Conservation (phyloP, 441 rosid genomes). For the Corymbia calophylla region DNA sequence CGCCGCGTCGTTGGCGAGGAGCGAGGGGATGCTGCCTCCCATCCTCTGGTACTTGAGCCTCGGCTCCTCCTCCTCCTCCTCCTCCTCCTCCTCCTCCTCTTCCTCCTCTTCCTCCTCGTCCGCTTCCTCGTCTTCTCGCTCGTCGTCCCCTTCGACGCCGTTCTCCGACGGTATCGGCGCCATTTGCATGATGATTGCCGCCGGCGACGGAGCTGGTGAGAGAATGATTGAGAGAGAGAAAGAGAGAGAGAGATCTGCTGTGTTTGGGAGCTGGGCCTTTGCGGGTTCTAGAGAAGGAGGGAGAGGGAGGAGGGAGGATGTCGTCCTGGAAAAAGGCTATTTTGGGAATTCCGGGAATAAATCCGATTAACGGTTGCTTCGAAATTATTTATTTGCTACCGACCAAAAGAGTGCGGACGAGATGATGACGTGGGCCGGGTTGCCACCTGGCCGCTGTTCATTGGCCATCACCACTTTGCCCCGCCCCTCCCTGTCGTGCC, state of each 20-base stretch:
- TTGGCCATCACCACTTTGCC: neutral
- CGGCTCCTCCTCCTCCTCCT: slow-evolving; percentile 92
- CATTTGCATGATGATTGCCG: slow-evolving; percentile 33
- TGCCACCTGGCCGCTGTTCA: slow-evolving; percentile 12
- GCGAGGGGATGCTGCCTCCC: slow-evolving; percentile 88
- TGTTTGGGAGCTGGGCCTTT: neutral
- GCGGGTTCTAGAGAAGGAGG: neutral
- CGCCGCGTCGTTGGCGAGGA: slow-evolving; percentile 80
- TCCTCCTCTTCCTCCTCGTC: slow-evolving; percentile 44
- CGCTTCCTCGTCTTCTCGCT: slow-evolving; percentile 41
- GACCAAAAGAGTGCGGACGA: slow-evolving; percentile 30
- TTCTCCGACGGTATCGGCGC: slow-evolving; percentile 77
- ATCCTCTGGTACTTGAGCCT: slow-evolving; percentile 93
- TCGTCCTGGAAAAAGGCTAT: neutral
- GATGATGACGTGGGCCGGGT: slow-evolving; percentile 10
- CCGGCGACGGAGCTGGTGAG: neutral
- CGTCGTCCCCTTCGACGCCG: slow-evolving; percentile 94
- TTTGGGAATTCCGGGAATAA: neutral
- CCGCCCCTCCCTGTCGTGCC: neutral
- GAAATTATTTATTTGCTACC: slow-evolving; percentile 4
- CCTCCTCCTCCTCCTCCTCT: slow-evolving; percentile 50
- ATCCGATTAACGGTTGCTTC: neutral
- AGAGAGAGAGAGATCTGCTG: neutral
- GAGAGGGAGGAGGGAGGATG: neutral
- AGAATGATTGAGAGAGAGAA: neutral